phyloP scores from a whole-genome alignment of 495 filamentous ascomycete species.

The Podospora didyma region DNA sequence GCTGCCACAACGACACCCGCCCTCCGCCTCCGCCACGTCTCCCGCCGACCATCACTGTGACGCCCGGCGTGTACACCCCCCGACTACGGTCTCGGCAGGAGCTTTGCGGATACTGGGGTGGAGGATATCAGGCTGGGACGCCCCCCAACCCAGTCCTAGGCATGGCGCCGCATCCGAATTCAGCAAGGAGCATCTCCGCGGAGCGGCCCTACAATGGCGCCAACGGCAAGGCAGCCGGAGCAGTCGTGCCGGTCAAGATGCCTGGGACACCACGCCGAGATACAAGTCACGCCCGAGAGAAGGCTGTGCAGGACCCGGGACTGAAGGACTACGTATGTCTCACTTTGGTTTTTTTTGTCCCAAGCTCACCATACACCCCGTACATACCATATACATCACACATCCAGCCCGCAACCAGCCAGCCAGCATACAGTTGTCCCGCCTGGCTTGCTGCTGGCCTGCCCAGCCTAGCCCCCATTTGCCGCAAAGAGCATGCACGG shows the following conservation, averaged over 20 bases:
- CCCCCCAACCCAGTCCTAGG: slow-evolving; percentile 3
- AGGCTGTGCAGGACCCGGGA: slow-evolving; percentile 37
- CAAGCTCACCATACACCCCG: not conserved
- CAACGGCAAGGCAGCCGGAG: slow-evolving; percentile 17
- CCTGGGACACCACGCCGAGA: slow-evolving; percentile 33
- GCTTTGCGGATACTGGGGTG: not conserved
- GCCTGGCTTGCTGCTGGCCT: not conserved
- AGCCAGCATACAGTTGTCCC: not conserved
- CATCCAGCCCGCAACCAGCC: not conserved
- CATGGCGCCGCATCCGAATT: slow-evolving; percentile 12
- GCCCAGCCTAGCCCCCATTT: not conserved
- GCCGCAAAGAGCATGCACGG: not conserved
- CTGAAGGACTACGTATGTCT: slow-evolving; percentile 53
- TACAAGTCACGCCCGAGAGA: slow-evolving; percentile 28
- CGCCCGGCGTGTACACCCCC: not conserved
- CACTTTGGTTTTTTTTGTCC: not conserved
- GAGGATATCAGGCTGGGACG: slow-evolving; percentile 1
- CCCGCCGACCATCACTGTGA: not conserved
- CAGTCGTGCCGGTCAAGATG: slow-evolving; percentile 16
- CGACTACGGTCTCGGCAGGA: not conserved
- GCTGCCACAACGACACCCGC: slow-evolving; percentile 1
- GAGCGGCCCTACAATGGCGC: slow-evolving; percentile 28
- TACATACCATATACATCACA: not conserved
- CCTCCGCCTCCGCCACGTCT: not conserved
- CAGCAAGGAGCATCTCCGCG: slow-evolving; percentile 14